Evolutionary conservation across 2,329 filamentous ascomycete genomes (phyloP).

Genomic region (Thermothelomyces thermophilus): DNA sequence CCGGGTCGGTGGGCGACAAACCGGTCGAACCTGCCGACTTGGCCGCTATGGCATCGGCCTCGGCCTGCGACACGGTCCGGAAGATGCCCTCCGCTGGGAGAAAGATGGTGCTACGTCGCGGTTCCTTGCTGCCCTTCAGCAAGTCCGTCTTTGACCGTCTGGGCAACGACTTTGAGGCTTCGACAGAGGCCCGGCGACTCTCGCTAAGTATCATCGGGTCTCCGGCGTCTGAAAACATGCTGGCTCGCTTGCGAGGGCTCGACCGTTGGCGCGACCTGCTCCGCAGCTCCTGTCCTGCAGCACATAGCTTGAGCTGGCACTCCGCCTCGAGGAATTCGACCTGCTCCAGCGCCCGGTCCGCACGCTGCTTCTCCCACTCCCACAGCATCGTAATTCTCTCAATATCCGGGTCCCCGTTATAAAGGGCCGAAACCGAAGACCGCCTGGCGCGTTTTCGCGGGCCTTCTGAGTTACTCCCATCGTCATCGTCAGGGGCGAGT

Average conservation of each 20-base stretch:
- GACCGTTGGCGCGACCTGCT: constrained; percentile 22
- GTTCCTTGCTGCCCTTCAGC: constrained; percentile 28
- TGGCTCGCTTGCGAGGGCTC: constrained; percentile 32
- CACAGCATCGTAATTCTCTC: constrained; percentile 48
- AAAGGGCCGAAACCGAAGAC: constrained; percentile 29
- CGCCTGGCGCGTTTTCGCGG: constrained; percentile 59
- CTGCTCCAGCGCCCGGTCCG: constrained; percentile 63
- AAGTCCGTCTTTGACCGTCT: constrained; percentile 32
- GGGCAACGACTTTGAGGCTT: constrained; percentile 30
- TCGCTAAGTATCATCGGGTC: constrained; percentile 39
- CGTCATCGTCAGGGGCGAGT: constrained; percentile 56
- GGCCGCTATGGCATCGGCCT: constrained; percentile 39
- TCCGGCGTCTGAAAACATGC: constrained; percentile 35
- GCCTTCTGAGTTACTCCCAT: constrained; percentile 45
- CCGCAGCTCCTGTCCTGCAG: constrained; percentile 43
- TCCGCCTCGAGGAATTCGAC: constrained; percentile 72
- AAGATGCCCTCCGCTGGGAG: constrained; percentile 58
- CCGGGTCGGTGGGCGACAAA: constrained; percentile 7
- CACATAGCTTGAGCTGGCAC: constrained; percentile 61
- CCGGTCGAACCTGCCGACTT: constrained; percentile 6
- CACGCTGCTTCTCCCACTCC: constrained; percentile 54
- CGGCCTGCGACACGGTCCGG: constrained; percentile 50
- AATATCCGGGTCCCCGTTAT: constrained; percentile 41
- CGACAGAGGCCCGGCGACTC: constrained; percentile 27
- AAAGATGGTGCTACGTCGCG: constrained; percentile 49